These are phyloP conservation scores for Daldinia loculata DNA, from an alignment of 495 filamentous ascomycete genomes.

Conservation along the genomic window DNA sequence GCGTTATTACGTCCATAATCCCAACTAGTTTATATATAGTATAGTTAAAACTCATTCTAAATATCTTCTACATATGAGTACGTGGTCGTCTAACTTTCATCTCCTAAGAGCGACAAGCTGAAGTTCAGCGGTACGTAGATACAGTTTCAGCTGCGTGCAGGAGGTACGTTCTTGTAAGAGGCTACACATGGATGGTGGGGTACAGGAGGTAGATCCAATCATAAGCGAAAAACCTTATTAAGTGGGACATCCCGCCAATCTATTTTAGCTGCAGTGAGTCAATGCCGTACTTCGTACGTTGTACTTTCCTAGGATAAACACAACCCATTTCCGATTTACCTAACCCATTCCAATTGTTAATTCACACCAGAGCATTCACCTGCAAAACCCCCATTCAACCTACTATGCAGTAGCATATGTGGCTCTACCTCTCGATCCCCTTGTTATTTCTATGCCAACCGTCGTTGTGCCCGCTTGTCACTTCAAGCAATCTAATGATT, in stretches of 20 bases:
- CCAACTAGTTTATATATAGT: too few species aligned
- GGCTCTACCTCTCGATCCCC: neutral
- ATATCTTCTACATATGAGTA: neutral
- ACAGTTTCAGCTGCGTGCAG: constrained; percentile 21
- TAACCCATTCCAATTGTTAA: constrained; percentile 2
- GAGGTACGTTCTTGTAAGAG: constrained; percentile 1
- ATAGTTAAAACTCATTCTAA: neutral
- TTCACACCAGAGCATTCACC: neutral
- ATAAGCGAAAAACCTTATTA: constrained; percentile 31
- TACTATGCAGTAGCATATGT: neutral
- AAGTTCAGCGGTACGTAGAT: constrained; percentile 7
- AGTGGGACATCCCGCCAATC: constrained; percentile 21
- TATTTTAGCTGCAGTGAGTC: constrained; percentile 31
- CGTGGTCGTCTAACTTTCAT: neutral
- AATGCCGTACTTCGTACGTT: constrained; percentile 25
- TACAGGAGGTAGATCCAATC: constrained; percentile 28
- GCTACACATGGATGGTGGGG: neutral
- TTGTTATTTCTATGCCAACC: neutral
- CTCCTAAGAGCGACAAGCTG: neutral
- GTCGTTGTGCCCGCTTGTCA: neutral
- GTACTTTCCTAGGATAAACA: constrained; percentile 10
- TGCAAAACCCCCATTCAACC: neutral
- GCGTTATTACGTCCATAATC: too few species aligned
- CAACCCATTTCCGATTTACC: neutral
- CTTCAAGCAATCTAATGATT: constrained; percentile 21